phyloP scores from a whole-genome alignment of 1,139 yeast species.

The Pichia sp. region DNA sequence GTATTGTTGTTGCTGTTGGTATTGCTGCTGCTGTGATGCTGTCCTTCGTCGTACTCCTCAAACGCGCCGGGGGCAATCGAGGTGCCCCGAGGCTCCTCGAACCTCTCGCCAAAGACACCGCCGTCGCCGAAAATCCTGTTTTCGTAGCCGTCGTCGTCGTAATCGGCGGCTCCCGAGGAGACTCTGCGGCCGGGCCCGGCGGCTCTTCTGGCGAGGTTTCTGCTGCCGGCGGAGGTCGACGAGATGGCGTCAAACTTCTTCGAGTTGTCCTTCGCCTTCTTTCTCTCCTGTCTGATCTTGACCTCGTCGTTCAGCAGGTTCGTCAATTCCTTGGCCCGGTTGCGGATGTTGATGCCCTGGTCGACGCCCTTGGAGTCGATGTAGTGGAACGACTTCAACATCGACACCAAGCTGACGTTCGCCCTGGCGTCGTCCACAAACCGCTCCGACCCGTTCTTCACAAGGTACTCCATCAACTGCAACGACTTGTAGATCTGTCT shows the following conservation, averaged over 20 bases:
- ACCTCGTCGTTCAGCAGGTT: slow-evolving; percentile 72
- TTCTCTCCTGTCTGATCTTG: slow-evolving; percentile 76
- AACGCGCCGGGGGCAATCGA: slow-evolving; percentile 41
- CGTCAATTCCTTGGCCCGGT: slow-evolving; percentile 75
- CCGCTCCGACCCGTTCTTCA: slow-evolving; percentile 90
- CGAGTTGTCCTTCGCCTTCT: slow-evolving; percentile 79
- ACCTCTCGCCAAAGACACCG: slow-evolving; percentile 70
- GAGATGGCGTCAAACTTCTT: slow-evolving; percentile 50
- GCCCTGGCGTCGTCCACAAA: slow-evolving; percentile 93
- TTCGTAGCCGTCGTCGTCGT: slow-evolving; percentile 43
- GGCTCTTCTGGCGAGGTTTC: slow-evolving; percentile 45
- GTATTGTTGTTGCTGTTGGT: neutral
- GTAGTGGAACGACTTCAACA: slow-evolving; percentile 92
- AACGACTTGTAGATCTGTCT: slow-evolving; percentile 93
- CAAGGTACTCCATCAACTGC: slow-evolving; percentile 83
- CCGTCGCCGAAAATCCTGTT: slow-evolving; percentile 74
- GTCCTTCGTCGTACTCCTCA: slow-evolving; percentile 62
- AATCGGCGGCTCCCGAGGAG: slow-evolving; percentile 39
- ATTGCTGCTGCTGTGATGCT: neutral
- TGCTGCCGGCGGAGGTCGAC: slow-evolving; percentile 37
- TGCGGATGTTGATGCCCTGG: slow-evolving; percentile 93
- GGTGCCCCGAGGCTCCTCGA: slow-evolving; percentile 42
- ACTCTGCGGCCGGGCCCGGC: slow-evolving; percentile 30
- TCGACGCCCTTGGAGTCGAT: slow-evolving; percentile 92
- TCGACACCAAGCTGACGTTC: slow-evolving; percentile 73